Conservation (phyloP, 495 filamentous ascomycete species). For the Penicillium longicatenatum region DNA sequence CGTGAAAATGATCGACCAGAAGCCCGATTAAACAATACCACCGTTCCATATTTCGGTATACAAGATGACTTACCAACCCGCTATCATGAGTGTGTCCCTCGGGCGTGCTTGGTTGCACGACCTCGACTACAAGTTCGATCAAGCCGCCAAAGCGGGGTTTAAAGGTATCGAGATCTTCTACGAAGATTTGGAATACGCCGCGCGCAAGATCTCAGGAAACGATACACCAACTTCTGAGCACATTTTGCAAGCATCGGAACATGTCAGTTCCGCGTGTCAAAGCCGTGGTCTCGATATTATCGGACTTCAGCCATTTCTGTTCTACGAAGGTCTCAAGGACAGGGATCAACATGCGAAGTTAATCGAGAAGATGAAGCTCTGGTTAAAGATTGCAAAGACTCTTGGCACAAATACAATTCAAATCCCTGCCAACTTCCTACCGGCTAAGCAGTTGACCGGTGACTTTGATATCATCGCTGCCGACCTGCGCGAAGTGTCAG, state of each 20-base stretch:
- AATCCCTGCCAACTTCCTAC: constrained; percentile 67
- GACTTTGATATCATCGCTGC: constrained; percentile 60
- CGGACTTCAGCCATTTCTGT: constrained; percentile 68
- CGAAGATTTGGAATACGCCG: constrained; percentile 65
- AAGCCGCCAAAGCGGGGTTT: constrained; percentile 61
- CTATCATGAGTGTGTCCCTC: constrained; percentile 48
- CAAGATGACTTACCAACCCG: constrained; percentile 18
- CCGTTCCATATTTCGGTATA: too few relatives aligned
- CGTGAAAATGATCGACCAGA: not conserved
- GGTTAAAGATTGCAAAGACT: constrained; percentile 62
- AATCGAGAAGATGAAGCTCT: constrained; percentile 60
- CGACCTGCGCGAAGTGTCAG: constrained; percentile 55
- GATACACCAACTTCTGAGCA: constrained; percentile 32
- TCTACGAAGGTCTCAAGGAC: constrained; percentile 69
- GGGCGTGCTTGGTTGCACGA: constrained; percentile 63
- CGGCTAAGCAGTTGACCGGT: constrained; percentile 50
- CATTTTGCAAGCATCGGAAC: constrained; percentile 56
- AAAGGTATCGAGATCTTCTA: constrained; percentile 71
- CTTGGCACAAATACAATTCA: constrained; percentile 64
- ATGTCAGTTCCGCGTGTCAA: constrained; percentile 26
- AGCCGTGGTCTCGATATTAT: constrained; percentile 37
- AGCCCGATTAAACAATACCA: not conserved
- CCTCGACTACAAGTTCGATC: constrained; percentile 60
- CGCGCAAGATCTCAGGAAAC: constrained; percentile 27
- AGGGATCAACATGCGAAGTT: constrained; percentile 52